phyloP scores from a whole-genome alignment of 2,329 filamentous ascomycete genomes.

The Daldinia eschscholtzii region DNA sequence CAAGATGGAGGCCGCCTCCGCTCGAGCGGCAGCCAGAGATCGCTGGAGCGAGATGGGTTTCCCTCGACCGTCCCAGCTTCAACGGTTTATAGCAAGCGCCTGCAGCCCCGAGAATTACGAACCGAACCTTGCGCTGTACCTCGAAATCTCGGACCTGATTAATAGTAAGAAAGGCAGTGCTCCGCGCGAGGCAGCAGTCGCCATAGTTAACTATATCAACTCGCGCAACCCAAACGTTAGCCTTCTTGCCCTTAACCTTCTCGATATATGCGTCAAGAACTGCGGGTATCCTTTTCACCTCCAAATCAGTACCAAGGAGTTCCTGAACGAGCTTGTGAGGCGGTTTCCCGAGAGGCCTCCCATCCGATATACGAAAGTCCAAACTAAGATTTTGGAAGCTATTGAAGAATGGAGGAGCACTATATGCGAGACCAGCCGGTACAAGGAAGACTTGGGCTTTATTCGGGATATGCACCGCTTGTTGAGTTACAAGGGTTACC shows the following conservation, averaged over 20 bases:
- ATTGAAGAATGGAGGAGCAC: constrained; percentile 99
- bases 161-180: constrained; percentile 97
- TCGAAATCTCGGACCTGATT: constrained; percentile 96
- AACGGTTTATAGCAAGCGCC: constrained; percentile 95
- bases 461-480: constrained; percentile 98
- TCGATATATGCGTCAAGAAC: constrained; percentile 99
- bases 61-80: constrained; percentile 85
- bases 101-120: constrained; percentile 98
- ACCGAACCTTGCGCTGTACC: constrained; percentile 93
- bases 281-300: constrained; percentile 99
- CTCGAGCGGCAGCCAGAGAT: constrained; percentile 94
- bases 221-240: constrained; percentile 97
- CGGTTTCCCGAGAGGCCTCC: constrained; percentile 95
- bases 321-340: constrained; percentile 96
- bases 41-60: constrained; percentile 88
- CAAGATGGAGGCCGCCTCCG: constrained; percentile 92
- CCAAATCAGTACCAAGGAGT: constrained; percentile 98
- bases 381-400: constrained; percentile 91
- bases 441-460: constrained; percentile 96
- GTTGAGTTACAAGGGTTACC: constrained; percentile 95
- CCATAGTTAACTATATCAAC: constrained; percentile 95
- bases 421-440: constrained; percentile 97
- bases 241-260: constrained; percentile 87
- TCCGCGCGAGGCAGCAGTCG: constrained; percentile 92
- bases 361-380: constrained; percentile 85